These are phyloP conservation scores for Dothidotthia symphoricarpi DNA, from an alignment of 2,329 filamentous ascomycete species.

Conservation along the genomic window DNA sequence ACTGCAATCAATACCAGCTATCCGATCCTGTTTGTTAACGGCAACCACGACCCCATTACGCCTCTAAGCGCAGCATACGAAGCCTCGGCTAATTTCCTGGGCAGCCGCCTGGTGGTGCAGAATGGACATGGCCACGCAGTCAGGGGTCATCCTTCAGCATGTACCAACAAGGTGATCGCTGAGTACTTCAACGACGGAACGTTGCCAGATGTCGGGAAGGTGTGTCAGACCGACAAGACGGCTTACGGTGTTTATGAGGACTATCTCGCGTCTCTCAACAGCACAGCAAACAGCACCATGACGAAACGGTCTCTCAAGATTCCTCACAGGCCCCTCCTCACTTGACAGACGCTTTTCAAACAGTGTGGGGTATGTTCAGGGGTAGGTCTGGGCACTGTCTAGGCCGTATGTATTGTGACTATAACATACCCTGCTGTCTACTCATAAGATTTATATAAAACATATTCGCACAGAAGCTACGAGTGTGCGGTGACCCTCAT, in stretches of 20 bases:
- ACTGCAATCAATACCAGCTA: constrained; percentile 13
- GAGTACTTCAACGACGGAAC: constrained; percentile 16
- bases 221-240: constrained; percentile 13
- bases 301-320: constrained; percentile 1
- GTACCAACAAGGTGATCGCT: constrained; percentile 9
- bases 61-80: constrained; percentile 17
- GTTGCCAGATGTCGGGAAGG: constrained; percentile 10
- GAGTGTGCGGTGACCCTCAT: too few relatives aligned
- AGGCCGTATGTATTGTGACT: too few relatives aligned
- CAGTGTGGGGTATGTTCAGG: too few relatives aligned
- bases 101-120: constrained; percentile 14
- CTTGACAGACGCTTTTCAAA: too few relatives aligned
- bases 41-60: constrained; percentile 17
- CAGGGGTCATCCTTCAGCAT: constrained; percentile 6
- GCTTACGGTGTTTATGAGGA: constrained; percentile 6
- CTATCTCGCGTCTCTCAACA: background rate
- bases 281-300: background rate
- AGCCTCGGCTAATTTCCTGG: constrained; percentile 11
- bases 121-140: constrained; percentile 14
- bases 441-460: too few relatives aligned
- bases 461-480: too few relatives aligned
- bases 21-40: constrained; percentile 16
- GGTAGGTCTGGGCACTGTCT: too few relatives aligned
- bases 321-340: background rate
- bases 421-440: too few relatives aligned